Conservation (phyloP, 148 eudicot genomes). For the Chenopodium suecicum region DNA sequence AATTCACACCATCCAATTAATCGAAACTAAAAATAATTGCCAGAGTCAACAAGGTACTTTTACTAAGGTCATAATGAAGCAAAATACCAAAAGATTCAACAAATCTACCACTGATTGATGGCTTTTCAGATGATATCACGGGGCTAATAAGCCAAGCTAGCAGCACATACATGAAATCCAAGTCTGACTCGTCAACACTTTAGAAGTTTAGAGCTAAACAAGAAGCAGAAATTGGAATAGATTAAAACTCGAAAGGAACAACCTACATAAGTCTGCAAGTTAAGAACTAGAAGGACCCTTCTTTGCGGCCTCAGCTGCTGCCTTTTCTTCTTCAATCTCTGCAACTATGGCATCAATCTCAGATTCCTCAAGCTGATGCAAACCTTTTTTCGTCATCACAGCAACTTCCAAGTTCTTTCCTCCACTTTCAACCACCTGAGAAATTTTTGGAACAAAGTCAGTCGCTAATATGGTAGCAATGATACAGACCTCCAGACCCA, state of each 20-base stretch:
- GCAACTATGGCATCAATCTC: constrained; percentile 95
- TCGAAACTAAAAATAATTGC: neutral
- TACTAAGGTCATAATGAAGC: neutral
- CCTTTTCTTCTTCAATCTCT: constrained; percentile 95
- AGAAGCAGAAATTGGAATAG: constrained; percentile 7
- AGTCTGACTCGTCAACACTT: constrained; percentile 14
- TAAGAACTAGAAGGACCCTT: constrained; percentile 67
- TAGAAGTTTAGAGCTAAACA: neutral
- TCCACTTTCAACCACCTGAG: constrained; percentile 95
- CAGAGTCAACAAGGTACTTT: neutral
- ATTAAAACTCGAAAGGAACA: constrained; percentile 1
- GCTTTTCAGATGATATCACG: neutral
- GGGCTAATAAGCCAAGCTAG: neutral
- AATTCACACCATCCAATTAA: neutral
- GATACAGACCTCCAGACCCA: neutral
- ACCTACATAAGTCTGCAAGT: constrained; percentile 18
- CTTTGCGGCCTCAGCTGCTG: constrained; percentile 82
- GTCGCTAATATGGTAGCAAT: neutral
- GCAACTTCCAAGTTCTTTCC: constrained; percentile 98
- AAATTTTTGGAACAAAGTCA: neutral
- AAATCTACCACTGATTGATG: neutral
- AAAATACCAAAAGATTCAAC: neutral
- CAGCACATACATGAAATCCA: constrained; percentile 11
- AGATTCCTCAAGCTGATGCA: constrained; percentile 87
- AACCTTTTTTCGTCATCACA: constrained; percentile 88